Evolutionary conservation across 2,329 filamentous ascomycete genomes (phyloP), one percentile per base, ranked within the genome.

Genomic region (Monosporascus sp.): DNA sequence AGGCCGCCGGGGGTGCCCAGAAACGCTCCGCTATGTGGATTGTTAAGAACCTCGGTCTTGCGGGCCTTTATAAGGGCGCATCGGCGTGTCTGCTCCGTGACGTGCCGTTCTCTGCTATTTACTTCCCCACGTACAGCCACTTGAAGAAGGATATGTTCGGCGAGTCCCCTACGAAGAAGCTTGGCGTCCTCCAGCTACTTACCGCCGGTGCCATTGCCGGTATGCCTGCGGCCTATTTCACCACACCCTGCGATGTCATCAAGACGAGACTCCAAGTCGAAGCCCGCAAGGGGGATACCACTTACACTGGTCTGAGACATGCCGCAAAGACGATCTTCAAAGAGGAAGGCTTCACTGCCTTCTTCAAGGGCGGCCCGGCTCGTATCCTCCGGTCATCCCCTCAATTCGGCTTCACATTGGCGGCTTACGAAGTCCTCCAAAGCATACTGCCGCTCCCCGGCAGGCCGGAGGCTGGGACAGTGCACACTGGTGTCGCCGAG

Each of bases 201-300:
- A 94, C 90, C 20, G 91, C 94, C 7, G 94, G 94, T 76, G 94
- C 94, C 55, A 97, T 99, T 60, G 90, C 90, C 34, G 90, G 90
- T 74, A 94, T 94, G 88, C 90, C 90, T 6, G 90, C 90, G 5
- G 90, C 90, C 7, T 99, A 99, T 76, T 81, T 99, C 58, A 99
- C 94, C 24, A 99, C 94, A 2, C 94, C 94, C 0, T 97, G 90
- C 77, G 94, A 99, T 68, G 94, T 99, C 57, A 97, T 99, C 86
- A 99, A 99, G 82, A 99, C 94, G 3, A 88, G 94, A 70, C 81
- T 99, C 56, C 94, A 99, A 73, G 94, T 99, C 55, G 94, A 99
- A 73, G 92, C 93, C 22, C 88, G 94, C 60, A 97, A 97, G 79
- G 94, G 94, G 59, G 93, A 99, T 66, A 87, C 86, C 3, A 80